Conservation (phyloP, 1,284 basidiomycete genomes). For the Pascua sp. region DNA sequence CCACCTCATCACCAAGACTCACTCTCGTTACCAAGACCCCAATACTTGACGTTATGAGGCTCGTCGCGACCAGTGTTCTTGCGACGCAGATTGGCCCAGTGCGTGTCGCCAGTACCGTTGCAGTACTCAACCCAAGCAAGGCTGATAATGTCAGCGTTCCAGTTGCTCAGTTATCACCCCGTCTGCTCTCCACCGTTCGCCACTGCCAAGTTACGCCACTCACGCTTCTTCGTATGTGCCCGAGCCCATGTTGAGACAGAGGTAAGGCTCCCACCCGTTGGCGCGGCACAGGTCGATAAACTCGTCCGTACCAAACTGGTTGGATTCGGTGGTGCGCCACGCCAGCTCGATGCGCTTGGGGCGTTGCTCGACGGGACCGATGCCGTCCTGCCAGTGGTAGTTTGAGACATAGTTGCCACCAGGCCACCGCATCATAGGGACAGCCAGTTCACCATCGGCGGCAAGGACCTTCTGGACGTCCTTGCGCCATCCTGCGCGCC, state of each 20-base stretch:
- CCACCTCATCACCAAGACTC: not conserved
- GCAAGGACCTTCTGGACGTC: constrained; percentile 58
- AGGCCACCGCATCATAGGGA: constrained; percentile 61
- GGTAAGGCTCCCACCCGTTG: constrained; percentile 55
- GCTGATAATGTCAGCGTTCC: not conserved
- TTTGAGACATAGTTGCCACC: constrained; percentile 55
- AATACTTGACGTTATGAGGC: constrained; percentile 56
- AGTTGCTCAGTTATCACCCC: too few species aligned
- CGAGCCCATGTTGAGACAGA: constrained; percentile 58
- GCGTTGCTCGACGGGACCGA: constrained; percentile 56
- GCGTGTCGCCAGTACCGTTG: constrained; percentile 50
- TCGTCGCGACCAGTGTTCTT: constrained; percentile 59
- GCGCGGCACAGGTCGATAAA: constrained; percentile 39
- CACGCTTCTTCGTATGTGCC: constrained; percentile 59
- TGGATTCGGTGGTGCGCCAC: constrained; percentile 61
- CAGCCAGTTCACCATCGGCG: constrained; percentile 53
- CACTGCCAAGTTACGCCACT: not conserved
- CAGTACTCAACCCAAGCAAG: constrained; percentile 65
- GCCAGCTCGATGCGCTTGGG: constrained; percentile 59
- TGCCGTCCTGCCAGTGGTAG: constrained; percentile 64
- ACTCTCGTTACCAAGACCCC: constrained; percentile 50
- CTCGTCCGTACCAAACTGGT: constrained; percentile 60
- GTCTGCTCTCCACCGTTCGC: too few species aligned
- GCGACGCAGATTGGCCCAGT: constrained; percentile 58
- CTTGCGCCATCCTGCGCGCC: constrained; percentile 55